A percentile compares a stretch with the other conserved stretches of the same genome.
phyloP scores from a whole-genome alignment of 441 rosid species.

The Corymbia citriodora region DNA sequence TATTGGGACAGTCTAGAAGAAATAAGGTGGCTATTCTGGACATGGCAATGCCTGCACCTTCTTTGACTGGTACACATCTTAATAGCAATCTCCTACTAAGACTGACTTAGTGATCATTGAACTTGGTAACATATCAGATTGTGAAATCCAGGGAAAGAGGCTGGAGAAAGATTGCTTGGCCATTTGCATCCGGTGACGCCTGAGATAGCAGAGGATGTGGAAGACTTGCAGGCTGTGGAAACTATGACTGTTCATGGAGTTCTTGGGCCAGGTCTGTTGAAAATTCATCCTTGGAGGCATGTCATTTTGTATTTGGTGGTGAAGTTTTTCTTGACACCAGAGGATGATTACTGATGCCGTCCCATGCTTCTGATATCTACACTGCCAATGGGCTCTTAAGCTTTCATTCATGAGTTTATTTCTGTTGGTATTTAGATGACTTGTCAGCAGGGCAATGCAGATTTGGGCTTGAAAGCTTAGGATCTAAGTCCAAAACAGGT shows the following conservation, averaged over 20 bases:
- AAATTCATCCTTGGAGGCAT: background rate
- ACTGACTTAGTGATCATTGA: background rate
- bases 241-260: slow-evolving; percentile 68
- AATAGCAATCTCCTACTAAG: background rate
- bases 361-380: background rate
- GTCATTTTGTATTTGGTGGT: background rate
- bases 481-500: background rate
- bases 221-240: slow-evolving; percentile 63
- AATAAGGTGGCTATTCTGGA: slow-evolving; percentile 61
- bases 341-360: background rate
- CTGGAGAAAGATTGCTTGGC: slow-evolving; percentile 34
- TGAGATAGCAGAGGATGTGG: slow-evolving; percentile 46
- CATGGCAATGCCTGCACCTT: slow-evolving; percentile 70
- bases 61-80: slow-evolving; percentile 32
- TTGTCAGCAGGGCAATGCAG: background rate
- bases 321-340: background rate
- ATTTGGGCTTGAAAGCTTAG: background rate
- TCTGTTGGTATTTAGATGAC: background rate
- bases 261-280: slow-evolving; percentile 32
- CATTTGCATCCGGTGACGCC: slow-evolving; percentile 64
- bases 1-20: slow-evolving; percentile 64
- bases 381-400: background rate
- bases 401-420: background rate
- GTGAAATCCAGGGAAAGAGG: slow-evolving; percentile 30
- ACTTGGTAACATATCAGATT: slow-evolving; percentile 3